Base-by-base conservation (phyloP, 352 stramenopile species). In the Halophytophthora batemanensis region DNA sequence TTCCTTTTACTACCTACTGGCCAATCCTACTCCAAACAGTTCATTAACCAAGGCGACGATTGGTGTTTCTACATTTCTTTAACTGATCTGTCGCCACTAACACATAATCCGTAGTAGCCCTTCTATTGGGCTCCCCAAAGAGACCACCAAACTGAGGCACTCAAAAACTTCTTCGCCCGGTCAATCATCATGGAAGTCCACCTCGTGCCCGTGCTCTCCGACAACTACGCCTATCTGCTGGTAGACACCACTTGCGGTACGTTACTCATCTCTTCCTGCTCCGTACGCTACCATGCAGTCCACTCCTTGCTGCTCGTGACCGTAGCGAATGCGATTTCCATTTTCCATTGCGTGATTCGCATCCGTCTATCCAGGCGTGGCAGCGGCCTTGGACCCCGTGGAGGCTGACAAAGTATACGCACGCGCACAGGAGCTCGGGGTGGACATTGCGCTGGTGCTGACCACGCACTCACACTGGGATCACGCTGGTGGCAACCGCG, bases 151-250 rank as follows among this genome's bases (percentile, higher is more conserved):
- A n/a, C n/a, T n/a, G n/a, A n/a, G n/a, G n/a, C n/a, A n/a, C n/a
- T n/a, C n/a, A n/a, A 31, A 31, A 31, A 8, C 25, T 31, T 31
- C 25, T 31, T 31, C 25, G 8, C 25, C 25, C 25, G 25, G 8
- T 31, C 8, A 13, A 38, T 13, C 33, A 38, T 35, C 34, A 89
- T 87, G 74, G 64, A 91, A 35, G 67, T 96, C 33, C 73, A 93
- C 13, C 67, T 75, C 4, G 69, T 97, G 11, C 84, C 89, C 34
- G 81, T 97, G 40, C 69, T 97, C 28, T 74, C 69, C 5, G 91
- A 98, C 71, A 98, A 98, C 68, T 97, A 96, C 62, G 72, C 84
- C 38, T 97, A 97, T 61, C 65, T 97, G 33, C 61, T 93, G 18
- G 86, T 93, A 34, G 81, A 93, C 64, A 52, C 63, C 2, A 43